A percentile compares a stretch with the other conserved stretches of the same genome.
These are phyloP conservation scores for Exophiala spinifera DNA, from an alignment of 2,329 filamentous ascomycete species.

Conservation along the genomic window DNA sequence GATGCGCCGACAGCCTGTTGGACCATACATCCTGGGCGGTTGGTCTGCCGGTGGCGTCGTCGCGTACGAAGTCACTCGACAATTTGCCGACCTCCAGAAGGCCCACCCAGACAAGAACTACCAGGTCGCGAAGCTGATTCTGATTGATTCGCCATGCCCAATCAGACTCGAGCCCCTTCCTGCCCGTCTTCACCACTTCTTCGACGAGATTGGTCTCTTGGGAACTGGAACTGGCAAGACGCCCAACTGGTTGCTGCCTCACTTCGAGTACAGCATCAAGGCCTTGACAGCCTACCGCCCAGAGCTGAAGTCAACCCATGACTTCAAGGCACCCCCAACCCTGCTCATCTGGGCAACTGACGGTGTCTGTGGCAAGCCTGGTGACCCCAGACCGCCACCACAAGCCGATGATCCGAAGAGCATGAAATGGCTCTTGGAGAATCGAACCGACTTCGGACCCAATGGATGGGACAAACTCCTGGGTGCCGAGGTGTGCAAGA, in stretches of 20 bases:
- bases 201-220: conserved; percentile 47
- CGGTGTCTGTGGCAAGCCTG: conserved; percentile 45
- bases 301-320: conserved; percentile 27
- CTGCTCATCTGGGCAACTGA: conserved; percentile 49
- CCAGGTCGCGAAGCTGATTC: conserved; percentile 55
- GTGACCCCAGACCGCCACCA: conserved; percentile 40
- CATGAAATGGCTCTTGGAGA: conserved; percentile 50
- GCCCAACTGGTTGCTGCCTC: conserved; percentile 50
- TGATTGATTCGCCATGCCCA: conserved; percentile 64
- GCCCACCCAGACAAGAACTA: conserved; percentile 29
- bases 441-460: conserved; percentile 47
- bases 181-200: conserved; percentile 49
- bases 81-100: conserved; percentile 28
- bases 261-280: conserved; percentile 51
- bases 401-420: conserved; percentile 45
- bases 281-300: conserved; percentile 45
- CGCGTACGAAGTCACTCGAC: conserved; percentile 37
- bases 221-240: conserved; percentile 43
- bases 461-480: conserved; percentile 49
- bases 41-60: conserved; percentile 40
- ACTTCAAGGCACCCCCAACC: conserved; percentile 41
- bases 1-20: conserved; percentile 35
- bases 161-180: conserved; percentile 67
- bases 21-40: conserved; percentile 39
- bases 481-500: conserved; percentile 35